Evolutionary conservation across 2,329 filamentous ascomycete genomes (phyloP).

Genomic region (Aspergillus sp.): DNA sequence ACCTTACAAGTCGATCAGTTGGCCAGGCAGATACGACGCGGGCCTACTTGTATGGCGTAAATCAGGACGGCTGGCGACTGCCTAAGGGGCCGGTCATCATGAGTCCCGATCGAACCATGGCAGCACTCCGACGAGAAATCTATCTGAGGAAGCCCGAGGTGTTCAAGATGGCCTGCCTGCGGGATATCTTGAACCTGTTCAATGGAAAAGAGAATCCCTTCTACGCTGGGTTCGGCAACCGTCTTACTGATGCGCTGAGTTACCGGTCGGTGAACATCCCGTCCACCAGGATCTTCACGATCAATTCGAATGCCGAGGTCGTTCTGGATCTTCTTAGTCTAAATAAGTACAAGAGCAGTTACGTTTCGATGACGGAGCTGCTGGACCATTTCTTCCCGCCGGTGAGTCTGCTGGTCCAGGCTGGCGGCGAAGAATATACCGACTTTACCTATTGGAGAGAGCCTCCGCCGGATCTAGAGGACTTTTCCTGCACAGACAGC

Average conservation of each 20-base stretch:
- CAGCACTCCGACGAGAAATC: slow-evolving; percentile 85
- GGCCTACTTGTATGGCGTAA: slow-evolving; percentile 83
- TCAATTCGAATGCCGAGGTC: slow-evolving; percentile 96
- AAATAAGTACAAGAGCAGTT: slow-evolving; percentile 94
- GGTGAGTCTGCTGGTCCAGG: slow-evolving; percentile 79
- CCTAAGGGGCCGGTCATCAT: slow-evolving; percentile 92
- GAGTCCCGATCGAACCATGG: slow-evolving; percentile 91
- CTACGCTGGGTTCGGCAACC: slow-evolving; percentile 95
- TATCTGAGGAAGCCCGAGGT: slow-evolving; percentile 96
- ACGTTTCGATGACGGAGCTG: slow-evolving; percentile 94
- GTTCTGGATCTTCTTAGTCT: slow-evolving; percentile 85
- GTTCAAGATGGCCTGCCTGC: slow-evolving; percentile 98
- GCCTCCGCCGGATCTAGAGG: slow-evolving; percentile 76
- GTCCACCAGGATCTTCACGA: slow-evolving; percentile 92
- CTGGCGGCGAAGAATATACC: slow-evolving; percentile 90
- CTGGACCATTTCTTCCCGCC: slow-evolving; percentile 98
- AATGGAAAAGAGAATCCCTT: slow-evolving; percentile 77
- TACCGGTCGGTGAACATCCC: slow-evolving; percentile 97
- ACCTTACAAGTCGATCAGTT: slow-evolving; percentile 89
- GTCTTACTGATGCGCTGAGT: slow-evolving; percentile 91
- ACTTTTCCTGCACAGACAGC: slow-evolving; percentile 83
- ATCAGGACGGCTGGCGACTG: slow-evolving; percentile 81
- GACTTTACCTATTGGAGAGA: slow-evolving; percentile 98
- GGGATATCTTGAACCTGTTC: slow-evolving; percentile 90
- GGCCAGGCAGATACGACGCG: slow-evolving; percentile 90